A percentile compares a stretch with the other conserved stretches of the same genome.
Evolutionary conservation across 306 rosid species (phyloP).

Genomic region (Trichosanthes truncata): DNA sequence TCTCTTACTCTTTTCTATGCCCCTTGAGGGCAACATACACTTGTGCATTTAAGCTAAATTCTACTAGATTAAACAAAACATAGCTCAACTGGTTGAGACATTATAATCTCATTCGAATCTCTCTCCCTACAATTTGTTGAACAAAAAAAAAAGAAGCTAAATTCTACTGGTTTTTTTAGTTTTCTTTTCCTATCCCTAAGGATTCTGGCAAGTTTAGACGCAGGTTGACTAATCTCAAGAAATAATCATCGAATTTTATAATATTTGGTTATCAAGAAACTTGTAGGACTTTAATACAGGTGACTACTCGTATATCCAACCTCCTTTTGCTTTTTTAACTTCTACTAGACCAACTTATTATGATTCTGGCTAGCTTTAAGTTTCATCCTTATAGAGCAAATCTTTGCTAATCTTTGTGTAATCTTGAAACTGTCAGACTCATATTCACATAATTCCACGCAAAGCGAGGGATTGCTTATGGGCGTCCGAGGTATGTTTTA

Average conservation of each 20-base stretch:
- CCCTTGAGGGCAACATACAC: neutral
- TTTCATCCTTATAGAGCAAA: neutral
- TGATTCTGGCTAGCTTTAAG: neutral
- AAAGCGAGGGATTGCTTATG: conserved; percentile 68
- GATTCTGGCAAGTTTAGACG: neutral
- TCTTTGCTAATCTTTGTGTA: conserved; percentile 18
- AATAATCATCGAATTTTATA: neutral
- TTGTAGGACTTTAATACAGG: neutral
- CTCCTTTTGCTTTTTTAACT: neutral
- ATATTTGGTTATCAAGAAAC: neutral
- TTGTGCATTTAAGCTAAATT: neutral
- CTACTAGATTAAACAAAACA: neutral
- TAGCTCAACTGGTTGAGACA: too few relatives aligned
- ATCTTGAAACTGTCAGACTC: conserved; percentile 57
- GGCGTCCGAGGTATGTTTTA: conserved; percentile 72
- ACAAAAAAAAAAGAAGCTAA: too few relatives aligned
- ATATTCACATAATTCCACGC: conserved; percentile 92
- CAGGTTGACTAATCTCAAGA: neutral
- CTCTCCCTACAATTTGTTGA: too few relatives aligned
- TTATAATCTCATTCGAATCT: too few relatives aligned
- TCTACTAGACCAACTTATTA: neutral
- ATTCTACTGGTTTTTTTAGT: too few relatives aligned
- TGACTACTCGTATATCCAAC: neutral
- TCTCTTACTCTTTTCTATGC: neutral
- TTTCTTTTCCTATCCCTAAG: neutral